A percentile compares a stretch with the other conserved stretches of the same genome.
phyloP scores from a whole-genome alignment of 2,329 filamentous ascomycete species.

The Colletotrichum cuscutae region DNA sequence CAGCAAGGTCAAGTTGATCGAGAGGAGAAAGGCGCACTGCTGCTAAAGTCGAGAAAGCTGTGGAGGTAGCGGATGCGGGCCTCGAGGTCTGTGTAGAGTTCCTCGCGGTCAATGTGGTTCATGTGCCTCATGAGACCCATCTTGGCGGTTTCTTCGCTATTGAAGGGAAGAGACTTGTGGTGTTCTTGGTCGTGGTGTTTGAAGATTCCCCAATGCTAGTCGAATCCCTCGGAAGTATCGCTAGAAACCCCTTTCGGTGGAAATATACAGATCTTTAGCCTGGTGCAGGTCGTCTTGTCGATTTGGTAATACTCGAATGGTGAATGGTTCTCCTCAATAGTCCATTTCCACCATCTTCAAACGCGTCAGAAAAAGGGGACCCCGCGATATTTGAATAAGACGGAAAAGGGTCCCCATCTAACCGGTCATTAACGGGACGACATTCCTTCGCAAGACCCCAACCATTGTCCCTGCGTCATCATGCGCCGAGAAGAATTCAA shows the following conservation, averaged over 20 bases:
- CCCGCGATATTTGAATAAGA: constrained; percentile 26
- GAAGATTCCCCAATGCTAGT: background rate
- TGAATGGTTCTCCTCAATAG: background rate
- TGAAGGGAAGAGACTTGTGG: background rate
- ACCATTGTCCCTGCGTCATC: constrained; percentile 19
- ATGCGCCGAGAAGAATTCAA: constrained; percentile 13
- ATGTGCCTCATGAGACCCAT: constrained; percentile 39
- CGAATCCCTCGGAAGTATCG: background rate
- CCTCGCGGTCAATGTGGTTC: constrained; percentile 75
- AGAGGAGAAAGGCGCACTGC: constrained; percentile 55
- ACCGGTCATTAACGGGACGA: too few relatives aligned
- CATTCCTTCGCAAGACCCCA: too few relatives aligned
- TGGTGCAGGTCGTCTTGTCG: background rate
- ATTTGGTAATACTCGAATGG: background rate
- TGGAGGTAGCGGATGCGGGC: constrained; percentile 78
- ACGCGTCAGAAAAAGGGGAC: background rate
- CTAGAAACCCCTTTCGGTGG: background rate
- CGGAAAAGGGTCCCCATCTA: background rate
- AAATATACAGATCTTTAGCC: background rate
- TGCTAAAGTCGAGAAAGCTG: constrained; percentile 79
- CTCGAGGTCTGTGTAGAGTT: constrained; percentile 77
- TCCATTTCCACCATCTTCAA: background rate
- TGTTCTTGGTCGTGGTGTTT: background rate
- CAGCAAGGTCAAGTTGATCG: too few relatives aligned
- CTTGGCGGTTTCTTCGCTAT: background rate